Conservation (phyloP, 257 asterid genomes). For the Solanum chilense region DNA sequence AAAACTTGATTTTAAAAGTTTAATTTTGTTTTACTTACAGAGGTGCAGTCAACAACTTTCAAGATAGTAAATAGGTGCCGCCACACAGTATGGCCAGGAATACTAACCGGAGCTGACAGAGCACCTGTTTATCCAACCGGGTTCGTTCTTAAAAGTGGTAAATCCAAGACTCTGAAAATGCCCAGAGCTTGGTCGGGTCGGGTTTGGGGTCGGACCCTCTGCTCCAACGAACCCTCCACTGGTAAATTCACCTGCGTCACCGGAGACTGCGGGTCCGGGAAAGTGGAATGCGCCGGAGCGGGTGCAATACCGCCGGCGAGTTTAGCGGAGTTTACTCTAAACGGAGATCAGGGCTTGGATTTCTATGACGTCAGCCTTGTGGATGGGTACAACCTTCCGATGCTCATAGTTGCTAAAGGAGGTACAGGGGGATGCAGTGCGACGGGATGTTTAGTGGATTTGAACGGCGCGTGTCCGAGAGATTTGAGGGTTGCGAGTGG, state of each 20-base stretch:
- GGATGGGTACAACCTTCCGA: constrained; percentile 89
- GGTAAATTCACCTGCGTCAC: constrained; percentile 56
- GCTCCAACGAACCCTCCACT: constrained; percentile 31
- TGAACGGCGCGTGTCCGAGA: constrained; percentile 87
- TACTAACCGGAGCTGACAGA: constrained; percentile 77
- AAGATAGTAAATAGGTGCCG: constrained; percentile 84
- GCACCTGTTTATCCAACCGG: constrained; percentile 58
- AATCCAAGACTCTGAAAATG: constrained; percentile 55
- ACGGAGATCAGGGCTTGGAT: constrained; percentile 79
- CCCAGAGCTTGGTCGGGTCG: constrained; percentile 92
- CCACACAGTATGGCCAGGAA: constrained; percentile 86
- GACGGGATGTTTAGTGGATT: constrained; percentile 76
- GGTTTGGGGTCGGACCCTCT: constrained; percentile 78
- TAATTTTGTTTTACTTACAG: constrained; percentile 9
- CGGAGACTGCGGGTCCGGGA: constrained; percentile 90
- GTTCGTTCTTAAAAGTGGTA: constrained; percentile 48
- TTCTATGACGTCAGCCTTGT: constrained; percentile 93
- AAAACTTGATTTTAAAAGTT: not conserved
- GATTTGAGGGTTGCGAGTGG: constrained; percentile 56
- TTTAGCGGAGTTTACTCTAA: constrained; percentile 86
- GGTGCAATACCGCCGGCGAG: constrained; percentile 96
- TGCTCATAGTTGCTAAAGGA: constrained; percentile 70
- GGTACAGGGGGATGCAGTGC: constrained; percentile 73
- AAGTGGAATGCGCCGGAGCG: constrained; percentile 54
- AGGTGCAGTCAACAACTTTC: constrained; percentile 59